Evolutionary conservation across 148 eudicot genomes (phyloP), one percentile per base, ranked within the genome.

Genomic region (Rhododendron kiyosumense): DNA sequence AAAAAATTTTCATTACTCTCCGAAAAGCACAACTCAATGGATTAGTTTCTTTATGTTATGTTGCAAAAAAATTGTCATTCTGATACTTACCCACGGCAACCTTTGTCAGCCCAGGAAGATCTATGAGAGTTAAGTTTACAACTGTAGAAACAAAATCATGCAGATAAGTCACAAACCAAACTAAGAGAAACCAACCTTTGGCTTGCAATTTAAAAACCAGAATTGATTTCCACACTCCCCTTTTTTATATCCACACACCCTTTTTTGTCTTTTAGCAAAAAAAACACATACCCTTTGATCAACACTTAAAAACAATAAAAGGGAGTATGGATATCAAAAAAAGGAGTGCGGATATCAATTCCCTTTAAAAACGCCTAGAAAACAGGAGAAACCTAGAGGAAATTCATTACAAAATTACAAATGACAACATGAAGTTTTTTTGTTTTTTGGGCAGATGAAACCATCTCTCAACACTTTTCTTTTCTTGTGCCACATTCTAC

Each of bases 51-150:
- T n/a, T 11, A 43, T 26, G 20, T 26, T 81, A 45, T 38, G 83
- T 34, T 4, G 49, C 83, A 2, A 81, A 43, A 78, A 84, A 61
- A 30, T 65, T 81, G 81, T 30, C 11, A 30, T 67, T 83, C 49
- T 85, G 82, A 86, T 87, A 76, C 89, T 95, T 90, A 97, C 99
- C 98, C 79, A 97, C 99, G 30, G 99, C 99, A 85, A 97, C 98
- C 92, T 97, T 97, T 54, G 99, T 97, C 90, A 97, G 85, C 78
- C 99, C 99, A 54, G 99, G 99, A 90, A 97, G 99, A 95, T 97
- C 99, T 78, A 97, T 94, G 83, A 97, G 95, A 77, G 99, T 97
- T 92, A 97, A 92, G 90, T 97, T 95, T 86, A 97, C 99, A 89
- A 97, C 99, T 97, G 98, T 81, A 92, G 32, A 83, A 83, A 88